Percentiles rank a stretch among this genome's conserved stretches.
phyloP scores from a whole-genome alignment of 495 filamentous ascomycete species.

The Pseudomonodictys pantanalensis region DNA sequence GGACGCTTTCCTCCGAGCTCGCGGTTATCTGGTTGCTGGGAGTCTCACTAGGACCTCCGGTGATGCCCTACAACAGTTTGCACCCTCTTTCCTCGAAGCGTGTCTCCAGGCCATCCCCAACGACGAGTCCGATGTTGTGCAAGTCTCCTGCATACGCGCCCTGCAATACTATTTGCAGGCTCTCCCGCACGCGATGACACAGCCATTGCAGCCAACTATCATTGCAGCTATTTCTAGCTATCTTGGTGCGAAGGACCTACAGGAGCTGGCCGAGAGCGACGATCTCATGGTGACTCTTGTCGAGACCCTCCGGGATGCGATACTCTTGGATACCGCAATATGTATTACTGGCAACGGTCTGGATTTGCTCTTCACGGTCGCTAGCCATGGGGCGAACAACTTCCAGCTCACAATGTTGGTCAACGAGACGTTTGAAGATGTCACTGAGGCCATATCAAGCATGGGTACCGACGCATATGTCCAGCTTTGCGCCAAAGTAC shows the following conservation, averaged over 20 bases:
- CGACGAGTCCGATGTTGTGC: conserved; percentile 80
- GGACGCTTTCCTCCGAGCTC: conserved; percentile 69
- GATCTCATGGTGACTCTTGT: conserved; percentile 87
- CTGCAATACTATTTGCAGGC: conserved; percentile 76
- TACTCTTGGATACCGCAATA: conserved; percentile 69
- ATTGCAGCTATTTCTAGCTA: conserved; percentile 74
- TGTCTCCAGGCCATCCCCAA: conserved; percentile 69
- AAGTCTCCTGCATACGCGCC: conserved; percentile 85
- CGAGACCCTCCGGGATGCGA: conserved; percentile 80
- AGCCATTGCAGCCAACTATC: conserved; percentile 67
- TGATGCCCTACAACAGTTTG: conserved; percentile 52
- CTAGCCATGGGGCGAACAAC: conserved; percentile 80
- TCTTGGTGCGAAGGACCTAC: conserved; percentile 71
- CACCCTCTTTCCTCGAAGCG: conserved; percentile 65
- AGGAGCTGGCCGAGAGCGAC: conserved; percentile 78
- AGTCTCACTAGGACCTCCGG: conserved; percentile 59
- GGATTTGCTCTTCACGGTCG: conserved; percentile 84
- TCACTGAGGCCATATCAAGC: conserved; percentile 65
- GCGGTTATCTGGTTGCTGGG: conserved; percentile 81
- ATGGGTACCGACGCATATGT: conserved; percentile 66
- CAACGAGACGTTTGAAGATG: conserved; percentile 85
- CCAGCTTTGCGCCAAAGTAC: conserved; percentile 78
- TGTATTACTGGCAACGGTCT: conserved; percentile 63
- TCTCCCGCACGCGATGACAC: conserved; percentile 50
- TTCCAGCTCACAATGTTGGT: conserved; percentile 81